These are phyloP conservation scores for Sporothrix pseudoabietina DNA, from an alignment of 2,329 filamentous ascomycete genomes.

Conservation along the genomic window DNA sequence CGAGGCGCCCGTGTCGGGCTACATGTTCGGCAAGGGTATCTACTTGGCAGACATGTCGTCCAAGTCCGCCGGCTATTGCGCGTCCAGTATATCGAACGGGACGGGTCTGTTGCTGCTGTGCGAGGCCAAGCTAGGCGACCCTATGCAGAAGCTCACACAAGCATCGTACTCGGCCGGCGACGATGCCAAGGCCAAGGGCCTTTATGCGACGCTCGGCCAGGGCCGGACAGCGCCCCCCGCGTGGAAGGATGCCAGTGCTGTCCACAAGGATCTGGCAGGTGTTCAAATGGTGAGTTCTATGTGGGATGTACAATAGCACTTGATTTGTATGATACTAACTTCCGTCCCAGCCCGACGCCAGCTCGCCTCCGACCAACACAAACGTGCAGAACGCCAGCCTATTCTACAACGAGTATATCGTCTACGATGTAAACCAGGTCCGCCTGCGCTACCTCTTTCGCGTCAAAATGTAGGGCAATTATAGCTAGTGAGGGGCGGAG, in stretches of 20 bases:
- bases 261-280: constrained; percentile 67
- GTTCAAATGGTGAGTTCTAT: constrained; percentile 64
- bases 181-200: constrained; percentile 60
- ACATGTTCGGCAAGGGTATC: constrained; percentile 90
- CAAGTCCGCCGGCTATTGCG: constrained; percentile 82
- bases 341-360: constrained; percentile 41
- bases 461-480: constrained; percentile 52
- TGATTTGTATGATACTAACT: constrained; percentile 10
- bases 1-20: constrained; percentile 75
- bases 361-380: constrained; percentile 51
- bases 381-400: constrained; percentile 52
- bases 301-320: too few relatives aligned
- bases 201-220: constrained; percentile 70
- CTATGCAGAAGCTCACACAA: constrained; percentile 64
- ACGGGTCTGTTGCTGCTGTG: constrained; percentile 78
- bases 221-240: constrained; percentile 63
- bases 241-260: constrained; percentile 75
- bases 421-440: constrained; percentile 69
- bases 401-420: constrained; percentile 73
- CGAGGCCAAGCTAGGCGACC: constrained; percentile 78
- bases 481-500: too few relatives aligned
- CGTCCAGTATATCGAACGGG: constrained; percentile 60
- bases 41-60: constrained; percentile 84
- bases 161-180: constrained; percentile 65
- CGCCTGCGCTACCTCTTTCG: constrained; percentile 70